phyloP scores from a whole-genome alignment of 805 yeast species.

The Yamadazyma akitaensis region DNA sequence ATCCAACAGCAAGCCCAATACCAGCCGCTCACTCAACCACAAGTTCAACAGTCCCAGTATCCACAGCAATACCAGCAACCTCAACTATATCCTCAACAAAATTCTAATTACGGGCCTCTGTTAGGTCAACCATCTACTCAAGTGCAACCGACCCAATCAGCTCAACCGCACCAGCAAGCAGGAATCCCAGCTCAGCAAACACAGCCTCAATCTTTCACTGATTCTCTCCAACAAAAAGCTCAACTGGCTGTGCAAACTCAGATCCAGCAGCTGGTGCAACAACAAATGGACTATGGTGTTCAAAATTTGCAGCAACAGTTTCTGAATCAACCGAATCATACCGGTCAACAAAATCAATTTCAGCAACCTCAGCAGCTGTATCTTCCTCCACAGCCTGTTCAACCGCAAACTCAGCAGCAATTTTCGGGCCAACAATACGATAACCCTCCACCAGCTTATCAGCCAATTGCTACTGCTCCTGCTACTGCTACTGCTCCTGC shows the following conservation, averaged over 20 bases:
- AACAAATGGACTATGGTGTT: not conserved
- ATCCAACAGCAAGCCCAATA: too few species aligned
- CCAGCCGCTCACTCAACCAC: too few species aligned
- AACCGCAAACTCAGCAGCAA: constrained; percentile 6
- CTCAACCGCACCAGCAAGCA: not conserved
- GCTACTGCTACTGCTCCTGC: not conserved
- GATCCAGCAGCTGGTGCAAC: not conserved
- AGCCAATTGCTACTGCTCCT: not conserved
- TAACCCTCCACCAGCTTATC: constrained; percentile 7
- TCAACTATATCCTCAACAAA: not conserved
- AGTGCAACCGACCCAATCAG: too few species aligned
- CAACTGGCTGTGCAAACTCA: constrained; percentile 3
- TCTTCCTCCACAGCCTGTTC: constrained; percentile 1
- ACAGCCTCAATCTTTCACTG: not conserved
- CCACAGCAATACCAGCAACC: too few species aligned
- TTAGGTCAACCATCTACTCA: not conserved
- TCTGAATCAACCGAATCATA: constrained; percentile 10
- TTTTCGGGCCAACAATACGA: constrained; percentile 1
- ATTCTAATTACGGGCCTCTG: constrained; percentile 3
- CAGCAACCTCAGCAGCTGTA: constrained; percentile 2
- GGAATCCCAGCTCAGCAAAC: not conserved
- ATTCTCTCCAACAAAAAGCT: not conserved
- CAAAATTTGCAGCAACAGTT: constrained; percentile 8
- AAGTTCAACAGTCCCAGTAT: constrained; percentile 8
- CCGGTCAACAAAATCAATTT: not conserved